Evolutionary conservation across 176 grass and related monocot genomes (phyloP).

Genomic region (Triticum monococcum): DNA sequence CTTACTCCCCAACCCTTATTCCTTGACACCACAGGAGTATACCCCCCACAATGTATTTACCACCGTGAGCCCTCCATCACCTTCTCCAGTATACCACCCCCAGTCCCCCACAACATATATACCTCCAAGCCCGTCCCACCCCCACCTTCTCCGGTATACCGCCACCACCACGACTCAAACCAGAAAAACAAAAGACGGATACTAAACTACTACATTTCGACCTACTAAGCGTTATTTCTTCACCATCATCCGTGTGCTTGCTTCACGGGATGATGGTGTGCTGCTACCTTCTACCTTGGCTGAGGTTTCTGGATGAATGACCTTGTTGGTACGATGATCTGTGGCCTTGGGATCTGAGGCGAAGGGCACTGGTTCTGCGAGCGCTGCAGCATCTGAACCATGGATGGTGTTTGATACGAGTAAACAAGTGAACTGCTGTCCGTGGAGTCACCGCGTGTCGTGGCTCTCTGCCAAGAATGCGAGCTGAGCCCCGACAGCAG

Average conservation of each 20-base stretch:
- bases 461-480: slow-evolving; percentile 94
- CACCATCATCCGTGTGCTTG: not conserved
- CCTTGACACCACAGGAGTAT: slow-evolving; percentile 69
- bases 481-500: slow-evolving; percentile 88
- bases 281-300: slow-evolving; percentile 46
- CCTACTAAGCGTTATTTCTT: slow-evolving; percentile 31
- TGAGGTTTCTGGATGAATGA: slow-evolving; percentile 40
- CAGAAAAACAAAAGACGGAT: slow-evolving; percentile 36
- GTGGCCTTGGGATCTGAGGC: slow-evolving; percentile 32
- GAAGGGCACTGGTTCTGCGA: slow-evolving; percentile 61
- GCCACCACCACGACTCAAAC: slow-evolving; percentile 28
- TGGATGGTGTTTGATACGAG: slow-evolving; percentile 88
- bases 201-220: slow-evolving; percentile 15
- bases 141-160: slow-evolving; percentile 35
- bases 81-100: slow-evolving; percentile 45
- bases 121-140: slow-evolving; percentile 25
- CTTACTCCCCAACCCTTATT: slow-evolving; percentile 40
- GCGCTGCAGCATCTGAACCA: slow-evolving; percentile 84
- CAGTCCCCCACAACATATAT: slow-evolving; percentile 38
- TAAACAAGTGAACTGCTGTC: slow-evolving; percentile 57
- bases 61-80: slow-evolving; percentile 21
- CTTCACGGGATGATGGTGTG: slow-evolving; percentile 3
- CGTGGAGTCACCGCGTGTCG: slow-evolving; percentile 71
- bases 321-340: slow-evolving; percentile 27
- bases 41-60: slow-evolving; percentile 68